These are phyloP conservation scores for Penicillium maclennaniae DNA, from an alignment of 495 filamentous ascomycete species.

Conservation along the genomic window DNA sequence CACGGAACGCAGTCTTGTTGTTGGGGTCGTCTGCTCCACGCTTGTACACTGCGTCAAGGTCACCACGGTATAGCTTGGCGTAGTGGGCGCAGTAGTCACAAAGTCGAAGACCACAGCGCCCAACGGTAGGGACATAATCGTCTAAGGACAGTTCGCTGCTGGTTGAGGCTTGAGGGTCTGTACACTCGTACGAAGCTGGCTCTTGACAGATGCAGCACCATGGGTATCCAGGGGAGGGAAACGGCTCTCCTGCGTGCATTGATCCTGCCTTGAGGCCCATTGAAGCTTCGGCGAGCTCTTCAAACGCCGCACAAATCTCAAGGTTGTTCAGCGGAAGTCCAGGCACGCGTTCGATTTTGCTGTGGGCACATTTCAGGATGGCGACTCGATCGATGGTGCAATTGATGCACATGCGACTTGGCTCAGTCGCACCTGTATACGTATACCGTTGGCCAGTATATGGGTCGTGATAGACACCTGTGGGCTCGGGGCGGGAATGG, in stretches of 20 bases:
- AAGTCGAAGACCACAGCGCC: constrained; percentile 8
- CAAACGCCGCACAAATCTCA: neutral
- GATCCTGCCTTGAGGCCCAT: neutral
- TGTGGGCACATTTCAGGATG: constrained; percentile 8
- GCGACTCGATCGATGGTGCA: neutral
- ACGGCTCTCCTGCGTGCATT: neutral
- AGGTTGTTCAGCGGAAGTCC: neutral
- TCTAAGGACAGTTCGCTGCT: neutral
- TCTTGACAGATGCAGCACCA: constrained; percentile 13
- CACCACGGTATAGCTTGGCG: neutral
- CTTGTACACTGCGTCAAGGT: constrained; percentile 1
- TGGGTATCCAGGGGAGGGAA: neutral
- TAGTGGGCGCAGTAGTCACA: constrained; percentile 3
- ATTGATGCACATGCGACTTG: constrained; percentile 8
- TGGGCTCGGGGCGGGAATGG: neutral
- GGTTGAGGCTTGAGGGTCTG: neutral
- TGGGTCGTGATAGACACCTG: neutral
- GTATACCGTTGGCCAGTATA: constrained; percentile 2
- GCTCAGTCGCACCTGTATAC: constrained; percentile 4
- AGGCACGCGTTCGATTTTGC: neutral
- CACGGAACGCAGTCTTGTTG: neutral
- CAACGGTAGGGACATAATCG: neutral
- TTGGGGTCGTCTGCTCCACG: neutral
- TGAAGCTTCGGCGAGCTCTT: neutral
- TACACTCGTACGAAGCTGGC: constrained; percentile 6